Percentiles rank a stretch among this genome's conserved stretches.
Conservation (phyloP, 768 basidiomycete genomes). For the Ramaria sp. region DNA sequence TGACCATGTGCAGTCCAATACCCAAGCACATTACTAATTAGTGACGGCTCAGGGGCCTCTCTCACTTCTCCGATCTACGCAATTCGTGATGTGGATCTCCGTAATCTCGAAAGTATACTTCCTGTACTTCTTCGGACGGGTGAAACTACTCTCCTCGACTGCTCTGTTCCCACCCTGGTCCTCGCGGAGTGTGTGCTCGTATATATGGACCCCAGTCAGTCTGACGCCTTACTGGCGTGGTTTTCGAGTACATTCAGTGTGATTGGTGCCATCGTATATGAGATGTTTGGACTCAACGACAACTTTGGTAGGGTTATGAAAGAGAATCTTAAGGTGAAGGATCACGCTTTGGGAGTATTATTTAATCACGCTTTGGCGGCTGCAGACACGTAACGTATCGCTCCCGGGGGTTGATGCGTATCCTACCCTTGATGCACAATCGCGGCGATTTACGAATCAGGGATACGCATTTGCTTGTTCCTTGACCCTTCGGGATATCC, state of each 20-base stretch:
- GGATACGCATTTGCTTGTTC: constrained; percentile 49
- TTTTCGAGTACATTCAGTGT: constrained; percentile 49
- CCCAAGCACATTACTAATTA: background rate
- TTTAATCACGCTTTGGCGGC: no score
- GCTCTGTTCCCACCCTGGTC: constrained; percentile 65
- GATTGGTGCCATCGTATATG: constrained; percentile 62
- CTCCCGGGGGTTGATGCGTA: constrained; percentile 68
- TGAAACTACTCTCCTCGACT: constrained; percentile 33
- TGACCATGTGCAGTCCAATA: background rate
- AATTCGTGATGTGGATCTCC: constrained; percentile 71
- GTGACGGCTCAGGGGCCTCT: constrained; percentile 42
- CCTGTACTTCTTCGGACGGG: constrained; percentile 22
- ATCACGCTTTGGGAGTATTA: background rate
- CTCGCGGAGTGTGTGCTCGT: constrained; percentile 91
- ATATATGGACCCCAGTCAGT: constrained; percentile 62
- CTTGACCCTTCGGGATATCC: constrained; percentile 60
- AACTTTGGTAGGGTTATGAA: constrained; percentile 90
- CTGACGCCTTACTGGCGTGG: constrained; percentile 57
- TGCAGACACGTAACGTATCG: constrained; percentile 56
- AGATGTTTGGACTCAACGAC: constrained; percentile 87
- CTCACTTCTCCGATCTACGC: constrained; percentile 50
- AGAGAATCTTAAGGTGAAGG: constrained; percentile 63
- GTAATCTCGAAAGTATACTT: constrained; percentile 44
- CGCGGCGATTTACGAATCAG: constrained; percentile 44
- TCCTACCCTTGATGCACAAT: constrained; percentile 43